phyloP scores from a whole-genome alignment of 2,329 filamentous ascomycete species.

The Sclerotinia spermophila region DNA sequence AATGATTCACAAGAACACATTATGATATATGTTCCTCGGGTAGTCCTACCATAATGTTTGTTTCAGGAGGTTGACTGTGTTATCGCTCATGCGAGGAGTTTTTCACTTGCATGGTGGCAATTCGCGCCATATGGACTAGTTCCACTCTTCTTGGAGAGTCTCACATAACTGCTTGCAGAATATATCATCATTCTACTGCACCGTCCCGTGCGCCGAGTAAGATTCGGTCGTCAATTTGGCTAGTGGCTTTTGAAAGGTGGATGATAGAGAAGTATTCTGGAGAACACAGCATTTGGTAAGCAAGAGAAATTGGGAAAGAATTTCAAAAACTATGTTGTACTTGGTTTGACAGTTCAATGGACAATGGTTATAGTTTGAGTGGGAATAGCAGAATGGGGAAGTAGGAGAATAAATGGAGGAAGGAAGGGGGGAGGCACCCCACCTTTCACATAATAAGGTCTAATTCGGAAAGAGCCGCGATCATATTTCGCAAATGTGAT shows the following conservation, averaged over 20 bases:
- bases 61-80: conserved; percentile 12
- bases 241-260: conserved; percentile 17
- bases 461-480: not conserved
- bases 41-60: conserved; percentile 14
- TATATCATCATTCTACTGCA: conserved; percentile 17
- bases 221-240: conserved; percentile 8
- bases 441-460: not conserved
- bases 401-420: not conserved
- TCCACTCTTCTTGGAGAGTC: not conserved
- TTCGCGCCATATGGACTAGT: not conserved
- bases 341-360: not conserved
- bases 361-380: not conserved
- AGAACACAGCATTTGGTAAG: conserved; percentile 16
- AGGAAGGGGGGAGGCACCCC: not conserved
- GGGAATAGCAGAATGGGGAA: not conserved
- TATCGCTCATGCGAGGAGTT: conserved; percentile 17
- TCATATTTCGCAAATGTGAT: conserved; percentile 16
- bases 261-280: not conserved
- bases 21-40: conserved; percentile 10
- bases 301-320: not conserved
- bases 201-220: conserved; percentile 11
- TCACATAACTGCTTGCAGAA: conserved; percentile 9
- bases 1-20: conserved; percentile 18
- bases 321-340: not conserved
- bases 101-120: conserved; percentile 20